Base-by-base conservation (phyloP, 75 land plant species). In the Pseudotsuga menziesii region DNA sequence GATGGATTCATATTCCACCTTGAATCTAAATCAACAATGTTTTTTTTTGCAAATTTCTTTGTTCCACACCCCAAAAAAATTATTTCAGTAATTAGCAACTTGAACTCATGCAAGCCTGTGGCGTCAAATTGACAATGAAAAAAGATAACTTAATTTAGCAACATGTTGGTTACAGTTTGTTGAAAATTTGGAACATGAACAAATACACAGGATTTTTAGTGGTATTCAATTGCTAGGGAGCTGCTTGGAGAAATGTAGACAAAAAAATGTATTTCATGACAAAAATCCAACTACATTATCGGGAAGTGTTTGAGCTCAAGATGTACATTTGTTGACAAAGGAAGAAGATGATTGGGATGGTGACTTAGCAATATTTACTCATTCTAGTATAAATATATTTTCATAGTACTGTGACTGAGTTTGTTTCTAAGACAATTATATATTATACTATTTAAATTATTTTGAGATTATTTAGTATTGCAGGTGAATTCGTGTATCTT, bases 101-200 rank as follows among this genome's bases (percentile, higher is more conserved):
- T 48, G 54, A 12, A 9, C 11, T 1, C 12, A 9, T 48, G 54
- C 11, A 48, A 48, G 54, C 54, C 54, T 9, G 9, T 48, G 54
- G 11, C 9, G 12, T 48, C 12, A 9, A 1, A 48, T 11, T 9
- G 54, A 48, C 11, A 11, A 48, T 48, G 12, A 48, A 12, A 48
- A 9, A 29, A 29, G 32, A 0, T 29, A 29, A 29, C 4, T 7
- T 27, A 29, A 4, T 17, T 16, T 27, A 66, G 1, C 29, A 66
- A 11, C 41, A 0, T 22, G 4, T 41, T 69, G 11, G 11, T 48
- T 80, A 80, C 85, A 93, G 96, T 76, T 74, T 93, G 80, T 80
- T 93, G 56, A 93, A 92, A 76, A 88, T 93, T 62, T 93, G 96
- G 96, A 93, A 92, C 83, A 77, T 92, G 92, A 93, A 93, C 85